Percentiles rank a stretch among this genome's conserved stretches.
Conservation (phyloP, 169 alveolate genomes). For the Eimeria praecox region DNA sequence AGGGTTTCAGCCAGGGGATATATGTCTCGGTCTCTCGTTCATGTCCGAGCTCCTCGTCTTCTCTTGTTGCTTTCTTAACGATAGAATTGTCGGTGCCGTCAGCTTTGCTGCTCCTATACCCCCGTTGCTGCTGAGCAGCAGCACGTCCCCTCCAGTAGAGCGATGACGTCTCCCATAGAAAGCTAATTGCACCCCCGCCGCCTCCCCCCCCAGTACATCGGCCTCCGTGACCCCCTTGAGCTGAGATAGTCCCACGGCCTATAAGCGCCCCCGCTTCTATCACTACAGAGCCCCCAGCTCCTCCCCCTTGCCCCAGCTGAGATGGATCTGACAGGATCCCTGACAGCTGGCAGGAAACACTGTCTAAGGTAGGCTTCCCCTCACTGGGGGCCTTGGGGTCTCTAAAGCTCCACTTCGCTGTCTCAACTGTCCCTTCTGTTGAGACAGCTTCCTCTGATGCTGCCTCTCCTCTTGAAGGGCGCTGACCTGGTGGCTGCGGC, state of each 20-base stretch:
- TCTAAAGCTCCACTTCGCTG: neutral
- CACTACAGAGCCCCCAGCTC: slow-evolving; percentile 79
- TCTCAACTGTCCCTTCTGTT: neutral
- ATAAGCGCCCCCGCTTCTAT: slow-evolving; percentile 18
- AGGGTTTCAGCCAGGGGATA: slow-evolving; percentile 58
- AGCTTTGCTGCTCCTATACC: neutral
- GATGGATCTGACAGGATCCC: slow-evolving; percentile 36
- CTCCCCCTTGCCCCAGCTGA: slow-evolving; percentile 75
- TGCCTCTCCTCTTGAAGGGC: neutral
- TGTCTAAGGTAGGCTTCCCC: slow-evolving; percentile 4
- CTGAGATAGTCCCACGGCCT: slow-evolving; percentile 70
- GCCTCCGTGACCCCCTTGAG: slow-evolving; percentile 78
- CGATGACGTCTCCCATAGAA: slow-evolving; percentile 44
- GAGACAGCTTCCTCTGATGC: too few species aligned
- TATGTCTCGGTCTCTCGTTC: neutral
- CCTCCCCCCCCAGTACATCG: slow-evolving; percentile 82
- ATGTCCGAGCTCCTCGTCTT: neutral
- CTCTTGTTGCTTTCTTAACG: neutral
- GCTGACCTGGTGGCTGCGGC: neutral
- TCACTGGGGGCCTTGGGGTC: neutral
- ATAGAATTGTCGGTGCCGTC: neutral
- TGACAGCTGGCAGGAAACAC: slow-evolving; percentile 52
- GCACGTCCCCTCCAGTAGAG: neutral
- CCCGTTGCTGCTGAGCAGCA: neutral
- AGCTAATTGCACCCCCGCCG: slow-evolving; percentile 75